Base-by-base conservation (phyloP, 2,329 filamentous ascomycete genomes). In the Stagonosporopsis cucurbitacearum region DNA sequence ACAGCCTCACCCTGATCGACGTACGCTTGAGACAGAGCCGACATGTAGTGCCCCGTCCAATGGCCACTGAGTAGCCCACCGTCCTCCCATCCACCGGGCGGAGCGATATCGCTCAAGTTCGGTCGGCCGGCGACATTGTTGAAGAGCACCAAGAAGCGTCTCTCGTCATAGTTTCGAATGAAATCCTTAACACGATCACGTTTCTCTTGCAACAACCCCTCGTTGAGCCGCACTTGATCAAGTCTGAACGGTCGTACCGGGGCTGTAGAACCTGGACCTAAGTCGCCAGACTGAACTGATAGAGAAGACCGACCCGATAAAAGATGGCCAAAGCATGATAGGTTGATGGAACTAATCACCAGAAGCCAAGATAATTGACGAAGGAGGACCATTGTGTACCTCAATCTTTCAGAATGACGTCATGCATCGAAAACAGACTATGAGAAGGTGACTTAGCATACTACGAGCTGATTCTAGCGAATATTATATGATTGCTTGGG, bases 11-110 rank as follows among this genome's bases (percentile, higher is more conserved):
- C 39, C 13, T 50, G 30, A 22, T 50, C 48, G 7, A 23, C 39
- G 22, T 43, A 50, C n/a, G 48, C 48, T 37, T 50, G 48, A 3
- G 48, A 50, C 9, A 50, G 12, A 2, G 48, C 48, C 6, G 48
- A 50, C 32, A 50, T 50, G 17, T 50, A 50, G 4, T 50, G 48
- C 8, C 48, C 48, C 15, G 48, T 50, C 48, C 48, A 50, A 13
- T 50, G 48, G 6, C 48, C 48, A 17, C 48, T 50, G 22, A 50
- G 48, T 6, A 50, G 13, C 5, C 48, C 48, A 6, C 48, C 48
- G 26, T 50, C 39, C 12, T 50, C 48, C 48, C 48, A 43, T 12
- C 48, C 48, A 4, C 39, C 48, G 23, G 48, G 48, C 25, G 48
- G 48, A 19, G 17, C 13, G 1, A 50, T 13, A 13, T 37, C 8